Conservation (phyloP, 768 basidiomycete genomes). For the Scleroderma citrinum region DNA sequence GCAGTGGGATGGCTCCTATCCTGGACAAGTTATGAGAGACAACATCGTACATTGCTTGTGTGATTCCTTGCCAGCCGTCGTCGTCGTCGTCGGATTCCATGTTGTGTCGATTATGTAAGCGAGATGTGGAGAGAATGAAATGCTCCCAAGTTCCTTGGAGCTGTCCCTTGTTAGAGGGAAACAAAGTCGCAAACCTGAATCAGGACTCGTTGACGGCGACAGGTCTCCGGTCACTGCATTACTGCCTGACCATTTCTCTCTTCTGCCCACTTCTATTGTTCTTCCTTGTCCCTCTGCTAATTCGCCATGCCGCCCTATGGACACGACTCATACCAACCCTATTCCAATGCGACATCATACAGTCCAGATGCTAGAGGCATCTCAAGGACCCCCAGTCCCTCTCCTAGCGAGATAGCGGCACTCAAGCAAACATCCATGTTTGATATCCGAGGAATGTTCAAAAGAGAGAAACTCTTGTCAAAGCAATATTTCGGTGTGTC, state of each 20-base stretch:
- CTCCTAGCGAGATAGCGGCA: conserved; percentile 51
- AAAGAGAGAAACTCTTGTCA: conserved; percentile 48
- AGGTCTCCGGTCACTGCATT: neutral
- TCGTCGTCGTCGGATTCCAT: no score
- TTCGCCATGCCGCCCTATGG: conserved; percentile 10
- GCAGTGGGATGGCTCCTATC: conserved; percentile 24
- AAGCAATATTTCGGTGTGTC: conserved; percentile 52
- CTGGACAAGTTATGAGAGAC: conserved; percentile 22
- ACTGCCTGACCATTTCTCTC: no score
- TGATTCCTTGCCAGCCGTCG: neutral
- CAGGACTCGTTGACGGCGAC: neutral
- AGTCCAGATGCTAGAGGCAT: conserved; percentile 12
- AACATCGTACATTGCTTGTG: conserved; percentile 14
- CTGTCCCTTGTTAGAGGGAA: neutral
- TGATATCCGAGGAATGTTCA: conserved; percentile 38
- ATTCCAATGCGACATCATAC: conserved; percentile 8
- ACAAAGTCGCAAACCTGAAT: neutral
- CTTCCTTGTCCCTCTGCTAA: conserved; percentile 1
- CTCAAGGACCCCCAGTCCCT: conserved; percentile 54
- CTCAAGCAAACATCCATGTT: conserved; percentile 37
- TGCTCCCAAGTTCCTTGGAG: no score
- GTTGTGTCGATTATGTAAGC: no score
- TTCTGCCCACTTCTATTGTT: neutral
- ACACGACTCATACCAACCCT: conserved; percentile 5
- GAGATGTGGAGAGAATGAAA: no score